Conservation (phyloP, 78 protist genomes). For the Dictyostelium capitatum region DNA sequence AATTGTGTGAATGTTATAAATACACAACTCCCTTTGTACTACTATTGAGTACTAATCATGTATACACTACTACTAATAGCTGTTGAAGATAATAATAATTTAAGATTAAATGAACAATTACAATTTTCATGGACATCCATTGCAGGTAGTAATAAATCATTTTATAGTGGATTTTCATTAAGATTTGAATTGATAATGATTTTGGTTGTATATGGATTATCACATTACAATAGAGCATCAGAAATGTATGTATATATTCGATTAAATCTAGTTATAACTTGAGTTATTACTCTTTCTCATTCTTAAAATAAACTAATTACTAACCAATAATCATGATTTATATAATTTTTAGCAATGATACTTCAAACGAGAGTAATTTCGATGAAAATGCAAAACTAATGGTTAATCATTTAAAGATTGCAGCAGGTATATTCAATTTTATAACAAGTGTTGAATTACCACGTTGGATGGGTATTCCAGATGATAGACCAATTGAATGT, state of each 20-base stretch:
- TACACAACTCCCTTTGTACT: background rate
- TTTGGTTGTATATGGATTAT: conserved; percentile 28
- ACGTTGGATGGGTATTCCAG: conserved; percentile 34
- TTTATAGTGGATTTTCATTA: conserved; percentile 49
- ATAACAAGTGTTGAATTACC: conserved; percentile 51
- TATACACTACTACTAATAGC: background rate
- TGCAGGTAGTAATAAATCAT: background rate
- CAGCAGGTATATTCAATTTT: conserved; percentile 74
- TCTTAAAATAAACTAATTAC: too few relatives aligned
- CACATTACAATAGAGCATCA: conserved; percentile 59
- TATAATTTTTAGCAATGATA: too few relatives aligned
- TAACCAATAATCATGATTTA: too few relatives aligned
- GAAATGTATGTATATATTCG: too few relatives aligned
- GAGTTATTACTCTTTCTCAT: too few relatives aligned
- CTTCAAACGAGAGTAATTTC: conserved; percentile 29
- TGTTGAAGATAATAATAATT: conserved; percentile 31
- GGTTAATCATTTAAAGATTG: conserved; percentile 65
- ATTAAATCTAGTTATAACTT: too few relatives aligned
- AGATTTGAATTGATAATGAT: conserved; percentile 66
- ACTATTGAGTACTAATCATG: background rate
- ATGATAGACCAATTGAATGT: conserved; percentile 61
- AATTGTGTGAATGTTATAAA: too few relatives aligned
- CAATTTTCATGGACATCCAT: conserved; percentile 48
- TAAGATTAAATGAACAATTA: conserved; percentile 74
- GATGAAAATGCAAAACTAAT: conserved; percentile 68